Base-by-base conservation (phyloP, 129 eudicot species). In the Gnaphalium uliginosum region DNA sequence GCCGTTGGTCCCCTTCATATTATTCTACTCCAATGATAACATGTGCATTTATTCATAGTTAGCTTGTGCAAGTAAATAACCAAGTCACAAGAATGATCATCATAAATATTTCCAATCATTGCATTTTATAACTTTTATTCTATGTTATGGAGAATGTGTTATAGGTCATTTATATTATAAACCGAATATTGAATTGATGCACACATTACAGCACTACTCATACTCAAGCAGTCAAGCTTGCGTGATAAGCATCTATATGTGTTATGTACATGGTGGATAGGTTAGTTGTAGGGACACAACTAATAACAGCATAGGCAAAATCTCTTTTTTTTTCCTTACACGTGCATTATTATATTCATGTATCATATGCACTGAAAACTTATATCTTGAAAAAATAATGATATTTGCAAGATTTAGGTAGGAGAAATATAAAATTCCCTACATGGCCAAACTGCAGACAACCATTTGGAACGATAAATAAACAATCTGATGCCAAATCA, bases 91-190 rank as follows among this genome's bases (percentile, higher is more conserved):
- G 27, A 60, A 51, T 30, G 32, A 7, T 22, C 73, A 18, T 48
- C 79, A 66, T 72, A 79, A 66, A 79, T 72, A 53, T 65, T 19
- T 73, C 79, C 79, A 80, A 65, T 73, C 79, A 73, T 80, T 58
- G 23, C 43, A 9, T 46, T 69, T 27, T 62, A 56, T 56, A 6
- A 6, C 11, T 60, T 59, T 59, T 59, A 59, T 15, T 29, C 32
- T 29, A 13, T 13, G 18, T 2, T 11, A 43, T 0, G 51, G 5
- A 13, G 5, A 43, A 46, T 46, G 14, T 3, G 53, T 46, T 46
- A 46, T 14, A 46, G 53, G 18, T 46, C n/a, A 46, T 43, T 2
- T 46, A 46, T 46, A 11, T 14, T 46, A 3, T 14, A 46, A 46
- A 46, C 6, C 18, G 14, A 14, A n/a, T n/a, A n/a, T n/a, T n/a